A percentile compares a stretch with the other conserved stretches of the same genome.
Evolutionary conservation across 2,329 filamentous ascomycete genomes (phyloP).

Genomic region (Ophiostoma himal-ulmi): DNA sequence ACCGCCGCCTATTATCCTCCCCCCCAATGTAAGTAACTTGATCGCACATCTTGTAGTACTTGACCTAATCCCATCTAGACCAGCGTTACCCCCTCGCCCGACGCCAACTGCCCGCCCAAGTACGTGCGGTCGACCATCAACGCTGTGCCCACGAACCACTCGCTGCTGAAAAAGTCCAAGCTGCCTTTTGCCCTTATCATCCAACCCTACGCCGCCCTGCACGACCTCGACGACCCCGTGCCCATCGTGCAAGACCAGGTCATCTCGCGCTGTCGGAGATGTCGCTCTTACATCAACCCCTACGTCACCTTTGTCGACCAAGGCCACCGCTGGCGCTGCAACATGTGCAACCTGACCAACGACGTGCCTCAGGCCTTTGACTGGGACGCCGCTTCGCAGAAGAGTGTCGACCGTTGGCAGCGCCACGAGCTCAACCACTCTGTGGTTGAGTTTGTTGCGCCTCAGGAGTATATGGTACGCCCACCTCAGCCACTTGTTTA

Average conservation of each 20-base stretch:
- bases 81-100: slow-evolving; percentile 83
- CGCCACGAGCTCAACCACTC: slow-evolving; percentile 88
- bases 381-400: slow-evolving; percentile 90
- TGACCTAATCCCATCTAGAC: slow-evolving; percentile 48
- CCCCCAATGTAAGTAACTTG: slow-evolving; percentile 67
- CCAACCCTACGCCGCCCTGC: slow-evolving; percentile 87
- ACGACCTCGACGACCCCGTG: slow-evolving; percentile 85
- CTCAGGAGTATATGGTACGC: slow-evolving; percentile 98
- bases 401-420: slow-evolving; percentile 87
- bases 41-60: neutral
- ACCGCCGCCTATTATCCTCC: slow-evolving; percentile 83
- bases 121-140: slow-evolving; percentile 95
- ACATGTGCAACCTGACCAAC: slow-evolving; percentile 99
- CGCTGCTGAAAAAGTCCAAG: slow-evolving; percentile 91
- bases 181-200: slow-evolving; percentile 93
- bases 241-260: slow-evolving; percentile 94
- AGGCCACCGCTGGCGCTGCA: slow-evolving; percentile 96
- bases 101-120: slow-evolving; percentile 86
- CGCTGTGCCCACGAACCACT: slow-evolving; percentile 85
- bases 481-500: slow-evolving; percentile 94
- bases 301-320: slow-evolving; percentile 96
- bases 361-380: slow-evolving; percentile 99
- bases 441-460: slow-evolving; percentile 96
- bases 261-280: slow-evolving; percentile 92
- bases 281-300: slow-evolving; percentile 95